Base-by-base conservation (phyloP, 1,284 basidiomycete genomes). In the Rhodofomes roseus region DNA sequence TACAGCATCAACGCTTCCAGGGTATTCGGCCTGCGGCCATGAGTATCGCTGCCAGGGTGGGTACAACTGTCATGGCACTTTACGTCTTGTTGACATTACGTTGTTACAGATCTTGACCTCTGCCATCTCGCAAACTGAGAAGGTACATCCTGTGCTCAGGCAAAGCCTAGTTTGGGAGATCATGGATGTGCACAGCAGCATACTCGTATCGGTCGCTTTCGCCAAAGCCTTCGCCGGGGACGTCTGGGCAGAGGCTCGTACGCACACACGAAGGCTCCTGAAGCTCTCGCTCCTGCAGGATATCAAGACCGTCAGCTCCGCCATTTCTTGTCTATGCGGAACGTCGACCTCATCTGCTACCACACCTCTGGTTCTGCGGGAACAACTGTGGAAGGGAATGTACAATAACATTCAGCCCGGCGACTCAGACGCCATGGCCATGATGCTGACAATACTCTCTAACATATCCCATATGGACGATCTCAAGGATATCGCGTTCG, bases 1-100 rank as follows among this genome's bases (percentile, higher is more conserved):
- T 90, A 36, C 92, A 93, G 69, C 90, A 93, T 66, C 85, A 86
- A 62, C 80, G 87, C 9, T 88, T 90, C 64, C 71, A 77, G 44
- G 76, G 78, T 27, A 74, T 83, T 27, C 80, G 86, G 9, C 85
- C 90, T 0, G 74, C 76, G 27, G 79, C 85, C 12, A 84, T 93
- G 73, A 70, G 76, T 31, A 77, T 80, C 41, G 86, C 87, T 6
- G 76, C 83, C 41, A 77, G 79, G 66, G 93, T 93, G 68, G 72
- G 87, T 74, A 34, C 54, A 48, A 48, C 20, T 23, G 39, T 27
- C 36, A 54, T 20, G 9, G 11, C 11, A 25, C 36, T 5, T 27
- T 36, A 27, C 8, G 2, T 25, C 25, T 29, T 9, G 22, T 8
- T 14, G 22, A 23, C n/a, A 25, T 23, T 31, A n/a, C 9, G 36